Evolutionary conservation across 208 protist species (phyloP), one percentile per base, ranked within the genome.

Genomic region (Crithidia sp.): DNA sequence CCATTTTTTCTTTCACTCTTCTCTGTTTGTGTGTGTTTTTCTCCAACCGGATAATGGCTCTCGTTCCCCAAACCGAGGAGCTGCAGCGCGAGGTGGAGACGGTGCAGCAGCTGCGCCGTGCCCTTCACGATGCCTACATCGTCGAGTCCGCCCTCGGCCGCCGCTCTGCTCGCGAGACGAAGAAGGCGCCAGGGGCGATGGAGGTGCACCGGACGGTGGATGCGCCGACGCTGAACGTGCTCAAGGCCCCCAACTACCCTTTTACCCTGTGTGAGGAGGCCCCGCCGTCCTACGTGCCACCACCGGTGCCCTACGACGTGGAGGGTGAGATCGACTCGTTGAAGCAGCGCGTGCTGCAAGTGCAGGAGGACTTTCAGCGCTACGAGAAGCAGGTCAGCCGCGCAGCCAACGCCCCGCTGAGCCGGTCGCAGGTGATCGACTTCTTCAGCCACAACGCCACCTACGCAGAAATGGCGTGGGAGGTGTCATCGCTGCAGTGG

Each of bases 251-350:
- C 10, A 92, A 88, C 79, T 96, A 93, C 72, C 91, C 91, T 28
- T 96, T 94, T 57, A 76, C 82, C 41, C 57, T 96, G 2, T 96
- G 91, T 65, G 91, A 94, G 41, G 89, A 91, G 64, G 91, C 91
- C 8, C 91, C 91, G 19, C 74, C 85, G 53, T 84, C 86, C 41
- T 96, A 94, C 72, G 74, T 87, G 45, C 85, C 88, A 17, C 85
- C 85, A 37, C 87, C 88, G 36, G 82, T 96, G 62, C 91, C 91
- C 36, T 96, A 87, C 67, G 82, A 96, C 61, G 79, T 93, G 5
- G 84, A 88, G 60, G 72, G 77, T 16, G 86, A 88, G 68, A 81
- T 93, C 17, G 77, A 83, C 2, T 57, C 60, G 6, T 55, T 96
- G 43, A 85, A 87, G 71, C 72, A 82, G 57, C 54, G 72, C 41